A percentile compares a stretch with the other conserved stretches of the same genome.
phyloP scores from a whole-genome alignment of 1,284 basidiomycete species.

The Anthracocystis setariae region DNA sequence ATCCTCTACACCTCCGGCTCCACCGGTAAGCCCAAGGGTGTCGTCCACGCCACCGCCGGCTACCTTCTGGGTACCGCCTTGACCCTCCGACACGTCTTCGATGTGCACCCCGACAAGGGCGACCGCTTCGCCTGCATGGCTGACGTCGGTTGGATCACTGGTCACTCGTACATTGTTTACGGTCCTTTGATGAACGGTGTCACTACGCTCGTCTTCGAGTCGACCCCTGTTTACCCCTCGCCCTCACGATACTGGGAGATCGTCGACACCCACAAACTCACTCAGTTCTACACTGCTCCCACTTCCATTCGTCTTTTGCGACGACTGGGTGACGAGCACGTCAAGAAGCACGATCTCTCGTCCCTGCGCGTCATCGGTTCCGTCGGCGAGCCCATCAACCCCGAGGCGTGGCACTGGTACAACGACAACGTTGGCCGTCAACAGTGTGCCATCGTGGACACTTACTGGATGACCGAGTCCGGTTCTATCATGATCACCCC shows the following conservation, averaged over 20 bases:
- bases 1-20: conserved; percentile 96
- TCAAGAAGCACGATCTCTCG: conserved; percentile 83
- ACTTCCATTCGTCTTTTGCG: conserved; percentile 84
- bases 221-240: conserved; percentile 94
- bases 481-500: conserved; percentile 95
- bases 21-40: conserved; percentile 96
- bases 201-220: conserved; percentile 93
- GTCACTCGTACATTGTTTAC: conserved; percentile 97
- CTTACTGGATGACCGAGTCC: conserved; percentile 86
- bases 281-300: conserved; percentile 70
- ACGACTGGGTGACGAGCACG: conserved; percentile 85
- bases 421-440: conserved; percentile 89
- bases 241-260: conserved; percentile 97
- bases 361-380: conserved; percentile 87
- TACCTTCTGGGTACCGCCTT: conserved; percentile 89
- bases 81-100: conserved; percentile 96
- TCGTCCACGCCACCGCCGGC: conserved; percentile 93
- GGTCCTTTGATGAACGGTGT: conserved; percentile 92
- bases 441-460: conserved; percentile 92
- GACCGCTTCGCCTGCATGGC: conserved; percentile 93
- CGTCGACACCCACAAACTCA: conserved; percentile 91
- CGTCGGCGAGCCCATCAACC: conserved; percentile 98
- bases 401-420: conserved; percentile 99
- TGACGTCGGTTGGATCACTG: conserved; percentile 98
- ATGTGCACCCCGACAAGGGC: conserved; percentile 79